phyloP scores from a whole-genome alignment of 306 rosid species.

The Trifolium fragiferum region DNA sequence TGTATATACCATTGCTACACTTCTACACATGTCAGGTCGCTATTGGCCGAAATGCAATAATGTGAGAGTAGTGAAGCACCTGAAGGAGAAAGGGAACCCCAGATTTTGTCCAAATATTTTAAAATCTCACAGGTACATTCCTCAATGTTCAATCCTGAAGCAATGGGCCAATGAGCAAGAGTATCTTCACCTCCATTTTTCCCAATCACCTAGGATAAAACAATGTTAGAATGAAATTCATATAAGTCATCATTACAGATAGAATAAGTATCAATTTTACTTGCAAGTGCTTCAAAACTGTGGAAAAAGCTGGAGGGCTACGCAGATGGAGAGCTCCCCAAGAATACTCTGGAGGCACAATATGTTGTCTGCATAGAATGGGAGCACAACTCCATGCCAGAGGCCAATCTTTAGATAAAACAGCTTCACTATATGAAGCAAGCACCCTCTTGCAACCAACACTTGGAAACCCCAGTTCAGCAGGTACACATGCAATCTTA shows the following conservation, averaged over 20 bases:
- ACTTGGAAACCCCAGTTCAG: conserved; percentile 89
- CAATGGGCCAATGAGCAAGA: conserved; percentile 95
- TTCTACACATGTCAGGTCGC: not conserved
- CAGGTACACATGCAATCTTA: conserved; percentile 83
- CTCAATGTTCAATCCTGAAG: conserved; percentile 80
- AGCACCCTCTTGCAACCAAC: conserved; percentile 86
- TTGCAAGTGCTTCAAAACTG: conserved; percentile 87
- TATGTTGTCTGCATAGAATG: conserved; percentile 70
- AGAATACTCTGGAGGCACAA: conserved; percentile 86
- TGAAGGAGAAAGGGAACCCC: conserved; percentile 83
- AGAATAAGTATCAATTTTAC: conserved; percentile 47
- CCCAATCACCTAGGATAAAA: conserved; percentile 65
- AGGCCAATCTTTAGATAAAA: conserved; percentile 89
- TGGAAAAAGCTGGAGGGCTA: conserved; percentile 85
- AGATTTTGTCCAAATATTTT: conserved; percentile 78
- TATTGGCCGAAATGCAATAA: conserved; percentile 22
- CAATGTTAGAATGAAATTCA: conserved; percentile 39
- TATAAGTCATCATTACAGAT: conserved; percentile 29
- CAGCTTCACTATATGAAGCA: conserved; percentile 82
- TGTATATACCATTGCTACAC: conserved; percentile 1
- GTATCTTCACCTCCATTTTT: conserved; percentile 95
- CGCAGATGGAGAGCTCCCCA: conserved; percentile 88
- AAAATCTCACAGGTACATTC: conserved; percentile 88
- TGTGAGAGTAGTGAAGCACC: conserved; percentile 54
- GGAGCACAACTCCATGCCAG: conserved; percentile 97